Evolutionary conservation across 495 filamentous ascomycete species (phyloP).

Genomic region (Trichoderma erinaceum): DNA sequence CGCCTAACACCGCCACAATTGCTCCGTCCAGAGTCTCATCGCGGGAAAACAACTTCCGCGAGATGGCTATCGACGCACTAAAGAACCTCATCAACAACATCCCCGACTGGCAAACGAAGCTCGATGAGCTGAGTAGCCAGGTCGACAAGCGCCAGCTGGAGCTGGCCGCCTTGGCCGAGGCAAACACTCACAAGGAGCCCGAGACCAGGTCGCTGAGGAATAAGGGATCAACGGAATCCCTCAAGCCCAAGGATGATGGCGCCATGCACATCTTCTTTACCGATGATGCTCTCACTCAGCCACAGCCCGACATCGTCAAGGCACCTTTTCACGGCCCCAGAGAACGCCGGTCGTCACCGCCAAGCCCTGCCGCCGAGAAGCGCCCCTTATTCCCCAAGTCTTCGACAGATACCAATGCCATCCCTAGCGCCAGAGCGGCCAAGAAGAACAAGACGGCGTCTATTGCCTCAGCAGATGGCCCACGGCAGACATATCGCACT

Average conservation of each 20-base stretch:
- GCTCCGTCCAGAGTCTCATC: constrained; percentile 10
- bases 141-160: constrained; percentile 64
- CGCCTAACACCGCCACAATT: constrained; percentile 7
- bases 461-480: constrained; percentile 45
- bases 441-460: constrained; percentile 54
- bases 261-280: constrained; percentile 25
- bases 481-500: constrained; percentile 54
- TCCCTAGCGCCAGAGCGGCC: not conserved
- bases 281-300: not conserved
- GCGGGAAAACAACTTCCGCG: constrained; percentile 16
- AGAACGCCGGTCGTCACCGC: not conserved
- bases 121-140: constrained; percentile 64
- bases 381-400: not conserved
- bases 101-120: constrained; percentile 59
- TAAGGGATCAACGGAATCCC: constrained; percentile 58
- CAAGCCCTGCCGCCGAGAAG: constrained; percentile 2
- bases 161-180: constrained; percentile 47
- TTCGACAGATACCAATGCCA: not conserved
- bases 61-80: constrained; percentile 55
- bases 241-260: constrained; percentile 47
- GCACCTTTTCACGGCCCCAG: not conserved
- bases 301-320: not conserved
- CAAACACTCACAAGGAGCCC: constrained; percentile 21
- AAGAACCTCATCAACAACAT: constrained; percentile 56
- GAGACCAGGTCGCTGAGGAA: constrained; percentile 44